phyloP scores from a whole-genome alignment of 495 filamentous ascomycete species.

The Pseudomonodictys pantanalensis region DNA sequence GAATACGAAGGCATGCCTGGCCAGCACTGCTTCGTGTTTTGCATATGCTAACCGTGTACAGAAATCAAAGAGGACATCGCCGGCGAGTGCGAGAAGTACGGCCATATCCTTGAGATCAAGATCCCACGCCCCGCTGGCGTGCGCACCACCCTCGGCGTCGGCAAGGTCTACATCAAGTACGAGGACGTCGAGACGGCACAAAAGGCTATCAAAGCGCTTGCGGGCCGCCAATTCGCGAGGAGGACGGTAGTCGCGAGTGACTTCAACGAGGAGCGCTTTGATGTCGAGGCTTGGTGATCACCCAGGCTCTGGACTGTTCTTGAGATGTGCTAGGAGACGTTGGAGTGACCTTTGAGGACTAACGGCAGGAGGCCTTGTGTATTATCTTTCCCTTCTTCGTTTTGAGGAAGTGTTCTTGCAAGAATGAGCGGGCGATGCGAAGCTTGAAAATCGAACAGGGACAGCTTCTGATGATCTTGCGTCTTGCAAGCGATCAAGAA shows the following conservation, averaged over 20 bases:
- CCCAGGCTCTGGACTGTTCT: no score
- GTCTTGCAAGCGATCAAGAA: neutral
- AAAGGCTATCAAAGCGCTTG: conserved; percentile 78
- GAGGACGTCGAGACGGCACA: conserved; percentile 74
- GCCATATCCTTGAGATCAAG: conserved; percentile 78
- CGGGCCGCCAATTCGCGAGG: conserved; percentile 91
- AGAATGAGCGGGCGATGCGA: neutral
- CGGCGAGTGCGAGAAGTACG: conserved; percentile 91
- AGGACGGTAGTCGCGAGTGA: conserved; percentile 94
- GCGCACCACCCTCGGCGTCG: conserved; percentile 81
- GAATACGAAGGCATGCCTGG: conserved; percentile 78
- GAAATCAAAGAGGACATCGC: conserved; percentile 92
- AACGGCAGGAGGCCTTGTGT: no score
- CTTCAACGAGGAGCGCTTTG: conserved; percentile 87
- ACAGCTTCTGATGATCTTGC: neutral
- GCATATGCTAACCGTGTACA: conserved; percentile 42
- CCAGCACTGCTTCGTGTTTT: neutral
- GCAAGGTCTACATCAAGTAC: conserved; percentile 97
- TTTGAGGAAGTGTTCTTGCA: neutral
- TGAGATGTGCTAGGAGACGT: no score
- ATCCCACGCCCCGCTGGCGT: conserved; percentile 82
- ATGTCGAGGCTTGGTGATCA: conserved; percentile 69
- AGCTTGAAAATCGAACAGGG: neutral
- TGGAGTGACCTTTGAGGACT: no score
- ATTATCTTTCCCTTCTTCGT: no score